Percentiles rank a stretch among this genome's conserved stretches.
These are phyloP conservation scores for Oryza brachyantha DNA, from an alignment of 176 grass and related monocot species.

Conservation along the genomic window DNA sequence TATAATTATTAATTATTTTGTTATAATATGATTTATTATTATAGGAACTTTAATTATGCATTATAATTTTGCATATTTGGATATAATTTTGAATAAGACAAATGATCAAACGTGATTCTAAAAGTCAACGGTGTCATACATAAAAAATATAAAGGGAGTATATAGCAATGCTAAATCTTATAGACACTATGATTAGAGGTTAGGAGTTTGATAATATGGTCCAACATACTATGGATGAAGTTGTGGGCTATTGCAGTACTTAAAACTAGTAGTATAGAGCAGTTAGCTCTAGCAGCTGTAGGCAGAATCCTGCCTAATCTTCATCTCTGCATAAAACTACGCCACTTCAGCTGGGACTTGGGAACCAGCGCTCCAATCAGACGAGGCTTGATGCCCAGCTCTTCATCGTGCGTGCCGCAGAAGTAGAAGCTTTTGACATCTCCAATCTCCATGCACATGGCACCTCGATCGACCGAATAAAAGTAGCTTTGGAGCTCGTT, in stretches of 20 bases:
- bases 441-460: slow-evolving; percentile 30
- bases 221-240: slow-evolving; percentile 18
- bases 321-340: slow-evolving; percentile 26
- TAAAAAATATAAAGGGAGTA: too few relatives aligned
- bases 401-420: slow-evolving; percentile 11
- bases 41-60: too few relatives aligned
- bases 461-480: not conserved
- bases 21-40: too few relatives aligned
- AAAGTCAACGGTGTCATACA: too few relatives aligned
- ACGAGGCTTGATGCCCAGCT: not conserved
- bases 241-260: slow-evolving; percentile 26
- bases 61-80: too few relatives aligned
- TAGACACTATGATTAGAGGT: slow-evolving; percentile 1
- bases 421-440: slow-evolving; percentile 23
- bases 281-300: slow-evolving; percentile 1
- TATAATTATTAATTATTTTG: too few relatives aligned
- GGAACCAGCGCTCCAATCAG: slow-evolving; percentile 38
- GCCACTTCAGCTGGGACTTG: slow-evolving; percentile 24
- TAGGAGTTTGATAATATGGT: slow-evolving; percentile 1
- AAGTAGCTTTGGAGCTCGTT: slow-evolving; percentile 42
- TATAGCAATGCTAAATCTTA: slow-evolving; percentile 6
- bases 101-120: too few relatives aligned
- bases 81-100: too few relatives aligned
- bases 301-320: slow-evolving; percentile 43
- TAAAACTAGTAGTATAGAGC: slow-evolving; percentile 3